Base-by-base conservation (phyloP, 495 filamentous ascomycete genomes). In the Neurospora terricola region DNA sequence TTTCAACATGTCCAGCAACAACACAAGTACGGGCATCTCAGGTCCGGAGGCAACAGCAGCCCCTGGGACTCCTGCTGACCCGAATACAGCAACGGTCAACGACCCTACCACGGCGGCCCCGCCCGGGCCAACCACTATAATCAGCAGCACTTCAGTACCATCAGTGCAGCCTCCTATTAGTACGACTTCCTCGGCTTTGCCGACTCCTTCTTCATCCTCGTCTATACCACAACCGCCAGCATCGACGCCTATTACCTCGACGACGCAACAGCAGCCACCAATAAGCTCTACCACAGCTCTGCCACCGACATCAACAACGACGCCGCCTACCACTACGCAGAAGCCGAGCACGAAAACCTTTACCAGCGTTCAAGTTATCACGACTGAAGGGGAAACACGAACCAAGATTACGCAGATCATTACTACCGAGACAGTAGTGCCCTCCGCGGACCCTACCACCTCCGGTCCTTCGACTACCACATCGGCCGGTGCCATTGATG, bases 1-100 rank as follows among this genome's bases (percentile, higher is more conserved):
- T 40, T 84, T 86, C 79, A 79, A 78, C 74, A 87, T 87, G 85
- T 81, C 83, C 70, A 76, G 76, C 43, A 86, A 83, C 75, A 77
- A 73, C 73, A 84, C 83, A 76, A 83, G 77, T 81, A 79, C 81
- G 77, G 73, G 42, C 38, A 8, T 66, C 14, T 66, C 54, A 66
- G 62, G 38, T 40, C 72, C 73, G 62, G 10, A 73, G 48, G 71
- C 72, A 69, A 74, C 78, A 73, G 43, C 66, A 72, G 72, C 76
- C 72, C 72, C 73, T 9, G 73, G 73, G 68, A 69, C 77, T 21
- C 76, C 84, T 23, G 69, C 83, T 23, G 72, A 82, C 14, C 78
- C 82, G 68, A 62, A 73, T 23, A 71, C 72, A 66, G 70, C 76
- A 34, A 72, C 79, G 69, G 70, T 76, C 21, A 75, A 74, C 70